Percentiles rank a stretch among this genome's conserved stretches.
phyloP scores from a whole-genome alignment of 1,139 yeast genomes.

The Suhomyces bokatorum region DNA sequence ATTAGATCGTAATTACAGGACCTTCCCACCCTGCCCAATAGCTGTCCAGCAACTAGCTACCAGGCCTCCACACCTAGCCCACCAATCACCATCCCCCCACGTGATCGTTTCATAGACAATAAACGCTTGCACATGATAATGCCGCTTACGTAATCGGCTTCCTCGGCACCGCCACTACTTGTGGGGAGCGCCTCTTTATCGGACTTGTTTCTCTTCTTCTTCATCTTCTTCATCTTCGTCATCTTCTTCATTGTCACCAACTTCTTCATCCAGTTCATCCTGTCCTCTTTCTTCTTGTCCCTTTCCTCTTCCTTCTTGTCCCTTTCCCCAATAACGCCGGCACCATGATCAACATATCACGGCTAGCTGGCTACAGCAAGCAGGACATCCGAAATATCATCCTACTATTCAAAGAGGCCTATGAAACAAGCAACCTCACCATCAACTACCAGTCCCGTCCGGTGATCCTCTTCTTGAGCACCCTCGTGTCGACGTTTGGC shows the following conservation, averaged over 20 bases:
- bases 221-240: neutral
- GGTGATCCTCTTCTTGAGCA: constrained; percentile 44
- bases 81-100: too few species aligned
- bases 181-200: constrained; percentile 1
- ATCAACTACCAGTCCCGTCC: constrained; percentile 49
- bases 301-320: too few species aligned
- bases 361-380: constrained; percentile 34
- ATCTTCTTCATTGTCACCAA: neutral
- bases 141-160: constrained; percentile 1
- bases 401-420: constrained; percentile 40
- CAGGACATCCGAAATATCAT: constrained; percentile 39
- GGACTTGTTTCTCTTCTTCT: neutral
- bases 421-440: constrained; percentile 39
- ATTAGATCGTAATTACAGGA: too few species aligned
- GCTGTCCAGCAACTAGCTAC: too few species aligned
- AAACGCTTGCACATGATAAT: neutral
- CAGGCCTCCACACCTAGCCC: too few species aligned
- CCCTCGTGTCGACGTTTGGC: constrained; percentile 46
- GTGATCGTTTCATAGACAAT: neutral
- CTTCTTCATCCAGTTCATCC: too few species aligned
- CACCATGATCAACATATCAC: constrained; percentile 38
- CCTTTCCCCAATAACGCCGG: neutral
- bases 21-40: too few species aligned
- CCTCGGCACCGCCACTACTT: constrained; percentile 3
- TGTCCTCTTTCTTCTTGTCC: too few species aligned